Evolutionary conservation across 2,329 filamentous ascomycete genomes (phyloP).

Genomic region (Ustilaginoidea virens): DNA sequence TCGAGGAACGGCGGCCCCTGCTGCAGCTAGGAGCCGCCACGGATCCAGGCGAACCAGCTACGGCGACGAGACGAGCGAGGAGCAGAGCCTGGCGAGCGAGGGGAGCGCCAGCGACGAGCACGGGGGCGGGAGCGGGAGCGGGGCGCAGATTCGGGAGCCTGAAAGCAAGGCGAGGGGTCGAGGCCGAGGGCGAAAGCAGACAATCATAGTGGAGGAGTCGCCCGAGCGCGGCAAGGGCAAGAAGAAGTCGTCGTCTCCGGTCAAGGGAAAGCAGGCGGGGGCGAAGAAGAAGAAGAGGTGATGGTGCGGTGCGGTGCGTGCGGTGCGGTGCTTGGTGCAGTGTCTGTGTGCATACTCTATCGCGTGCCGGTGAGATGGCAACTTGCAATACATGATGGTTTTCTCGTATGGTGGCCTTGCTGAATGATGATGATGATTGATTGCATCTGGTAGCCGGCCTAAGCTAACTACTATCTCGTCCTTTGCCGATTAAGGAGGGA

Average conservation of each 20-base stretch:
- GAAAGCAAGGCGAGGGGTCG: conserved; percentile 3
- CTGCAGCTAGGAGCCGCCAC: conserved; percentile 17
- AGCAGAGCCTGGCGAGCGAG: conserved; percentile 18
- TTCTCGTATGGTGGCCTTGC: no score
- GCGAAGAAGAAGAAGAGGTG: conserved; percentile 20
- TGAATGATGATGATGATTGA: no score
- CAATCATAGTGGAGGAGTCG: conserved; percentile 23
- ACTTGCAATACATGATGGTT: no score
- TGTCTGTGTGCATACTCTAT: conserved; percentile 2
- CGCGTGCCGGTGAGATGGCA: not conserved
- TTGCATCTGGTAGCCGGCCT: no score
- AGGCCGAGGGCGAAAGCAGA: conserved; percentile 17
- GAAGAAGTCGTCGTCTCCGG: conserved; percentile 26
- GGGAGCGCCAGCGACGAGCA: conserved; percentile 22
- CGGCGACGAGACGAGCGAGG: conserved; percentile 19
- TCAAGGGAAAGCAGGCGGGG: conserved; percentile 23
- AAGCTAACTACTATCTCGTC: no score
- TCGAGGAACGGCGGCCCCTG: conserved; percentile 11
- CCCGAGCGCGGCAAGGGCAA: conserved; percentile 18
- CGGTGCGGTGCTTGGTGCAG: conserved; percentile 1
- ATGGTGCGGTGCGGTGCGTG: conserved; percentile 2
- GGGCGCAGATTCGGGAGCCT: conserved; percentile 17
- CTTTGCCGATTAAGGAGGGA: no score
- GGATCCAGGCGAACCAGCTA: conserved; percentile 15
- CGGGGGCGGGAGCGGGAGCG: conserved; percentile 18